Percentiles rank a stretch among this genome's conserved stretches.
These are phyloP conservation scores for Aspergillus pseudoviridinutans DNA, from an alignment of 2,329 filamentous ascomycete genomes.

Conservation along the genomic window DNA sequence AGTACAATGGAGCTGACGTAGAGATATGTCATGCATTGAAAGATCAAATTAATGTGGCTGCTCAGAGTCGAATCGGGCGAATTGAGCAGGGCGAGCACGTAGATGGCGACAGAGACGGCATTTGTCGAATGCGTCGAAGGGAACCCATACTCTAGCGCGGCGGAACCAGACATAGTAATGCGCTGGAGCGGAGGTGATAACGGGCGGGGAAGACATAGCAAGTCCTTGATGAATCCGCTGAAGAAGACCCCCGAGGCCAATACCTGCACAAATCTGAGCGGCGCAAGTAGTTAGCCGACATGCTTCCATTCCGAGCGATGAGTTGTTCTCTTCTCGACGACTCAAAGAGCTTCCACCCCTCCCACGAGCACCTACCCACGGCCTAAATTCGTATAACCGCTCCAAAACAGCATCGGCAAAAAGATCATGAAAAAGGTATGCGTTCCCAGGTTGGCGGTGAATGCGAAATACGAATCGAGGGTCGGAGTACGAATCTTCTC, in stretches of 20 bases:
- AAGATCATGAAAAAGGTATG: constrained; percentile 99
- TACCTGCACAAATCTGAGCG: constrained; percentile 58
- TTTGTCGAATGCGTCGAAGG: constrained; percentile 97
- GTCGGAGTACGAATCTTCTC: constrained; percentile 72
- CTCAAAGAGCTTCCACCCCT: neutral
- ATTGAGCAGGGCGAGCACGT: constrained; percentile 68
- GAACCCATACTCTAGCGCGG: constrained; percentile 93
- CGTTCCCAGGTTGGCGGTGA: constrained; percentile 91
- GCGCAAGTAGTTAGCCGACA: constrained; percentile 11
- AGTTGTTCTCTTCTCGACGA: neutral
- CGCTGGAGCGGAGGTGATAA: constrained; percentile 86
- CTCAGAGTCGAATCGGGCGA: constrained; percentile 61
- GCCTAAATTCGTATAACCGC: constrained; percentile 77
- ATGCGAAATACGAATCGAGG: constrained; percentile 94
- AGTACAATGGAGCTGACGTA: constrained; percentile 88
- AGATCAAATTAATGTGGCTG: constrained; percentile 54
- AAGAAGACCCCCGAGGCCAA: constrained; percentile 76
- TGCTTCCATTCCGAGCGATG: neutral
- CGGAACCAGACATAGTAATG: constrained; percentile 96
- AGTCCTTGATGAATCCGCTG: constrained; percentile 91
- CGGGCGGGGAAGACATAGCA: constrained; percentile 86
- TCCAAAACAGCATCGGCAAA: constrained; percentile 94
- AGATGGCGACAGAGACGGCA: constrained; percentile 88
- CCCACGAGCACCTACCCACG: constrained; percentile 64
- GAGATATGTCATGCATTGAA: constrained; percentile 71